Base-by-base conservation (phyloP, 768 basidiomycete species). In the Gymnopilus dilepis region DNA sequence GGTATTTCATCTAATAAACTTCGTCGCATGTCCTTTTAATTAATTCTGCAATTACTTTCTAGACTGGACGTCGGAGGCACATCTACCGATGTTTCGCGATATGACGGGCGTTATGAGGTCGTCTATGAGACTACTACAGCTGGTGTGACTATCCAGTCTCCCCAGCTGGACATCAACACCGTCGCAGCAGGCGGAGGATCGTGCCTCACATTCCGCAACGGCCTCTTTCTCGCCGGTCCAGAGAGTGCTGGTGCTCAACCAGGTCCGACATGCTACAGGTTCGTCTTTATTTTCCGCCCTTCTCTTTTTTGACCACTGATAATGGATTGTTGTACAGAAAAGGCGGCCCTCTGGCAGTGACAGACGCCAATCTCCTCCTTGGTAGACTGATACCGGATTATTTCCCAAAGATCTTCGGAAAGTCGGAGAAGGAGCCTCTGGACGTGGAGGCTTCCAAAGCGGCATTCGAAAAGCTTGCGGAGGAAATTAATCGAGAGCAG, bases 81-180 rank as follows among this genome's bases (percentile, higher is more conserved):
- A 0, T 94, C 92, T 0, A 97, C 96, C 0, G 96, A 99, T 69
- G 96, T 97, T 2, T 97, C 95, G 6, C 86, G 97, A 33, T 98
- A 90, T 71, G 91, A 91, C 17, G 97, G 95, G 0, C 82, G 90
- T 31, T 95, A 95, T 70, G 95, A 98, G 72, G 83, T 94, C 17
- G 94, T 97, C 2, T 97, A 95, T 69, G 96, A 98, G 73, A 95
- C 96, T 0, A 97, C 95, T 0, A 98, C 96, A 0, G 96, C 96
- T 0, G 94, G 95, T 1, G 90, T 97, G 19, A 91, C 91, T 0
- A 93, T 98, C 54, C 94, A 96, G 70, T 91, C 90, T 1, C 94
- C 95, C 0, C 95, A 97, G 67, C 84, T 98, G 17, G 95, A 97
- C 69, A 96, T 98, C 74, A 97, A 97, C 72, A 95, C 94, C 5